Evolutionary conservation across 345 rosid genomes (phyloP).

Genomic region (Pugionium cornutum): DNA sequence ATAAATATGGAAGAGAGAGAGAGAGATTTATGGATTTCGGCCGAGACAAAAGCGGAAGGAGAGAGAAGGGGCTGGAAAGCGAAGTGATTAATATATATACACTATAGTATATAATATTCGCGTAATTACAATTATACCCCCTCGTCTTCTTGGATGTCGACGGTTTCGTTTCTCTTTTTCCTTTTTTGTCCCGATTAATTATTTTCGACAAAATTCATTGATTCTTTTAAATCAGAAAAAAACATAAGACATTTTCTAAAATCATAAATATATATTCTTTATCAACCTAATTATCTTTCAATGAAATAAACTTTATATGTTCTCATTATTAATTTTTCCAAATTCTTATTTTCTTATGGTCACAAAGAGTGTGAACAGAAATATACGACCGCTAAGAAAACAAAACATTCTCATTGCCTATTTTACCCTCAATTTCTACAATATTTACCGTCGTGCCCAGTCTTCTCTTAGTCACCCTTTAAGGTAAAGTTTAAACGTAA

Average conservation of each 20-base stretch:
- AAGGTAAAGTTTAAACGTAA: constrained; percentile 18
- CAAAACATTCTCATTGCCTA: background rate
- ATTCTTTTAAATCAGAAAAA: background rate
- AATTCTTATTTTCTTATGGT: background rate
- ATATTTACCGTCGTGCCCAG: constrained; percentile 32
- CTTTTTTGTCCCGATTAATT: background rate
- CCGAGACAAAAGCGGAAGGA: constrained; percentile 37
- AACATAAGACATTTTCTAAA: too few relatives aligned
- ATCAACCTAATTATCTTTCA: too few relatives aligned
- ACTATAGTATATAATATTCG: background rate
- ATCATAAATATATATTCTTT: background rate
- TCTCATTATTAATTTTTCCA: background rate
- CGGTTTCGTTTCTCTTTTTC: constrained; percentile 33
- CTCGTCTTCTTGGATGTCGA: constrained; percentile 40
- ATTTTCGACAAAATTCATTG: constrained; percentile 8
- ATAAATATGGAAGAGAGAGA: background rate
- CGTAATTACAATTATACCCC: constrained; percentile 29
- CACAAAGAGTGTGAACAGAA: constrained; percentile 8
- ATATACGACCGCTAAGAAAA: constrained; percentile 1
- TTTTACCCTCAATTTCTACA: background rate
- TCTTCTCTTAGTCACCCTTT: constrained; percentile 29
- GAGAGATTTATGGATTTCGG: constrained; percentile 33
- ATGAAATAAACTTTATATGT: background rate
- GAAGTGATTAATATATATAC: constrained; percentile 22
- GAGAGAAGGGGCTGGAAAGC: constrained; percentile 38